Evolutionary conservation across 2,329 filamentous ascomycete species (phyloP).

Genomic region (Neonectria ditissima): DNA sequence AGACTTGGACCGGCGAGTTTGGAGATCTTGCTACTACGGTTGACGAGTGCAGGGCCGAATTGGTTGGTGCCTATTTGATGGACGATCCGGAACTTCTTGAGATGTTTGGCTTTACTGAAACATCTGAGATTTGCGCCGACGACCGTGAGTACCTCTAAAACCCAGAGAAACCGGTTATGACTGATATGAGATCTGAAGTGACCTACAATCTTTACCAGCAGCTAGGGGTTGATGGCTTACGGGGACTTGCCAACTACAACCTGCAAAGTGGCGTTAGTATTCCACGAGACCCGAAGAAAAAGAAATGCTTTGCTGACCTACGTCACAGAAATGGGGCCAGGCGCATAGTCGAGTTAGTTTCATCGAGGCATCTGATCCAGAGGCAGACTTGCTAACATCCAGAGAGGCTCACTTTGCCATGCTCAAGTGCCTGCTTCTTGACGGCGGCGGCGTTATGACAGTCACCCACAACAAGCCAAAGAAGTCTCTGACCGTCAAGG

Average conservation of each 20-base stretch:
- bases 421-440: conserved; percentile 67
- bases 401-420: conserved; percentile 72
- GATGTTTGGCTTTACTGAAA: conserved; percentile 55
- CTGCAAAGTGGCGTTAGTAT: conserved; percentile 46
- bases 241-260: conserved; percentile 54
- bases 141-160: conserved; percentile 49
- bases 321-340: conserved; percentile 57
- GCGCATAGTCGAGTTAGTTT: conserved; percentile 52
- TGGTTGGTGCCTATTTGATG: conserved; percentile 58
- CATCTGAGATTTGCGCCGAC: conserved; percentile 50
- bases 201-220: conserved; percentile 57
- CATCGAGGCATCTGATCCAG: neutral
- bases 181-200: conserved; percentile 42
- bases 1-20: conserved; percentile 73
- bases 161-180: neutral
- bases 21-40: conserved; percentile 69
- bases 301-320: conserved; percentile 4
- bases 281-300: conserved; percentile 1
- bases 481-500: conserved; percentile 62
- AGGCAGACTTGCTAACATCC: conserved; percentile 8
- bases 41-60: conserved; percentile 61
- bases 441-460: conserved; percentile 63
- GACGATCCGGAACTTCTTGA: conserved; percentile 56
- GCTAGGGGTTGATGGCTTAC: conserved; percentile 55
- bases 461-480: conserved; percentile 59